These are phyloP conservation scores for Tuber microsphaerosporum DNA, from an alignment of 495 filamentous ascomycete genomes.

Conservation along the genomic window DNA sequence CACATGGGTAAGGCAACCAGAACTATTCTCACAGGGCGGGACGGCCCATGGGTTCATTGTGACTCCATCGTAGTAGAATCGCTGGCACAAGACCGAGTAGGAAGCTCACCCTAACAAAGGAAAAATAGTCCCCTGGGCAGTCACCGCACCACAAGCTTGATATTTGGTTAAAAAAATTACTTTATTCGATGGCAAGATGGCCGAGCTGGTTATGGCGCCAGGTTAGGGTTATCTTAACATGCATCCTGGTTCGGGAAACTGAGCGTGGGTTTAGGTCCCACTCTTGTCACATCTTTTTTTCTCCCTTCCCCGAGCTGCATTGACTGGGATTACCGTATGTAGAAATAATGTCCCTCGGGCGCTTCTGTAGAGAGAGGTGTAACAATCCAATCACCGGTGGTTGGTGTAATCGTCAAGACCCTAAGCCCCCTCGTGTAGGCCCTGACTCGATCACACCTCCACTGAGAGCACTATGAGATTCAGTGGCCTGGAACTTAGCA, in stretches of 20 bases:
- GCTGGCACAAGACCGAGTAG: background rate
- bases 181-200: slow-evolving; percentile 23
- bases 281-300: slow-evolving; percentile 30
- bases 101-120: background rate
- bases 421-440: background rate
- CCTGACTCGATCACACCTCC: background rate
- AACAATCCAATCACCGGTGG: background rate
- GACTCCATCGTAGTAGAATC: background rate
- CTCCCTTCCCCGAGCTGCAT: background rate
- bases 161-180: background rate
- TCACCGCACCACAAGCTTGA: background rate
- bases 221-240: slow-evolving; percentile 36
- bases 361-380: background rate
- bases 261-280: slow-evolving; percentile 34
- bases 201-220: slow-evolving; percentile 36
- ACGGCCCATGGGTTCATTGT: background rate
- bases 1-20: background rate
- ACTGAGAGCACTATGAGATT: background rate
- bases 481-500: background rate
- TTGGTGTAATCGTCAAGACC: background rate
- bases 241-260: slow-evolving; percentile 23
- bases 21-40: background rate
- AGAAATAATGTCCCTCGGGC: background rate
- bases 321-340: background rate
- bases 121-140: background rate